Conservation (phyloP, 2,329 filamentous ascomycete species). For the Fusarium irregulare region DNA sequence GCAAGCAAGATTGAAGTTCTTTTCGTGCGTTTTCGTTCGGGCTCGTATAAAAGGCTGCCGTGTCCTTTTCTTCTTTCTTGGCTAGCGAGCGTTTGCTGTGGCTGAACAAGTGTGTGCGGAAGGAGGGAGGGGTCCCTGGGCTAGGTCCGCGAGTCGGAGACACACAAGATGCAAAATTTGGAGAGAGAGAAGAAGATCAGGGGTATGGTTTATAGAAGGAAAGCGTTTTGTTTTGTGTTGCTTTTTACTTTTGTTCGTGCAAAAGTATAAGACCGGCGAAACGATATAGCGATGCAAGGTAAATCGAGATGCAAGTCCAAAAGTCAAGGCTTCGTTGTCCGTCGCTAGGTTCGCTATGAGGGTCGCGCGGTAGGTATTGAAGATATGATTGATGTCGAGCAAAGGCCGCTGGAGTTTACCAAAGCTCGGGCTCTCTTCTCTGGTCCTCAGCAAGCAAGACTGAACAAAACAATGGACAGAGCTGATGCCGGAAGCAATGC, state of each 20-base stretch:
- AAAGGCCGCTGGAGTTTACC: slow-evolving; percentile 9
- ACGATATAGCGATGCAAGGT: slow-evolving; percentile 20
- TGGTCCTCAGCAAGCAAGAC: slow-evolving; percentile 8
- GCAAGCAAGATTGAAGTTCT: slow-evolving; percentile 18
- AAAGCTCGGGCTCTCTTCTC: slow-evolving; percentile 5
- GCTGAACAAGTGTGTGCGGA: slow-evolving; percentile 23
- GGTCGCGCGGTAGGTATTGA: slow-evolving; percentile 3
- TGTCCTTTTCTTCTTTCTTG: slow-evolving; percentile 16
- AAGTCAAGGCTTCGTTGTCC: slow-evolving; percentile 3
- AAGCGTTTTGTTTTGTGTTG: neutral
- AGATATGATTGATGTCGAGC: neutral
- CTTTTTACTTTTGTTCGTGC: neutral
- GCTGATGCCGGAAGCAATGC: slow-evolving; percentile 1
- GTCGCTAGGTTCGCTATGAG: slow-evolving; percentile 15
- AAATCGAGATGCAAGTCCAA: slow-evolving; percentile 26
- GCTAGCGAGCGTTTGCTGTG: slow-evolving; percentile 23
- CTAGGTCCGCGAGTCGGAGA: slow-evolving; percentile 30
- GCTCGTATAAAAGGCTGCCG: slow-evolving; percentile 26
- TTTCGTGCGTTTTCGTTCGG: slow-evolving; percentile 14
- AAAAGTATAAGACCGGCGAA: slow-evolving; percentile 7
- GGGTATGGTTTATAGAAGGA: slow-evolving; percentile 1
- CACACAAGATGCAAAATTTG: slow-evolving; percentile 25
- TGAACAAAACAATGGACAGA: slow-evolving; percentile 4
- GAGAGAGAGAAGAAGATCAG: slow-evolving; percentile 12
- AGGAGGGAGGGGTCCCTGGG: slow-evolving; percentile 28